Evolutionary conservation across 768 basidiomycete species (phyloP), one percentile per base, ranked within the genome.

Genomic region (Amanita pseudoporphyria): DNA sequence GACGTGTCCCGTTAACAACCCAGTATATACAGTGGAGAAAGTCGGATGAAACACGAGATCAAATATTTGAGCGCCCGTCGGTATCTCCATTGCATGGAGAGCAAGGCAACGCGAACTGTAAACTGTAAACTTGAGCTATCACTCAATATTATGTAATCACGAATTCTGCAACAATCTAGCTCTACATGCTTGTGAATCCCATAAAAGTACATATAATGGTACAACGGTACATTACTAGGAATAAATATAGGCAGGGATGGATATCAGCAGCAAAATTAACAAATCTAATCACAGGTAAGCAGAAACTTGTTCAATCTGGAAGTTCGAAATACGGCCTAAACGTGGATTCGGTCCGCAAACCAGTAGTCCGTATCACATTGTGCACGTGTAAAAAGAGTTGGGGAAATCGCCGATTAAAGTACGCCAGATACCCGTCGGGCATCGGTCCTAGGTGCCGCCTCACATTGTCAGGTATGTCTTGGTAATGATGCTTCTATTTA

Each of bases 371-470:
- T 55, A 99, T 74, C 57, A 93, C 89, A n/a, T 71, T 64, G 58
- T 95, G 86, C 18, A 97, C 93, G 62, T 97, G 93, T 43, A 97
- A 70, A 74, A 99, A 91, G 7, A 98, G 75, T 13, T 68, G 72
- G 12, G 96, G 96, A 69, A 86, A 98, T n/a, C 93, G 81, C 26
- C 80, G 75, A 2, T 95, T 97, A 62, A 98, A 99, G 65, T 98
- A 99, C 1, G 75, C 69, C 47, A 99, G 67, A 71, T 88, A 98
- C 9, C 95, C 95, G 53, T 86, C 84, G 0, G 96, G 96, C 74
- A 98, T 84, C 10, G 86, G 73, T 4, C 95, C 94, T 9, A 98
- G 72, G 66, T 87, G 81, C 36, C 85, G 79, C 60, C 89, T 93
- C 47, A 91, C 89, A 56, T 85, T 81, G 55, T 92, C 90, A 1